Conservation (phyloP, 148 eudicot species). For the Fagopyrum tataricum region DNA sequence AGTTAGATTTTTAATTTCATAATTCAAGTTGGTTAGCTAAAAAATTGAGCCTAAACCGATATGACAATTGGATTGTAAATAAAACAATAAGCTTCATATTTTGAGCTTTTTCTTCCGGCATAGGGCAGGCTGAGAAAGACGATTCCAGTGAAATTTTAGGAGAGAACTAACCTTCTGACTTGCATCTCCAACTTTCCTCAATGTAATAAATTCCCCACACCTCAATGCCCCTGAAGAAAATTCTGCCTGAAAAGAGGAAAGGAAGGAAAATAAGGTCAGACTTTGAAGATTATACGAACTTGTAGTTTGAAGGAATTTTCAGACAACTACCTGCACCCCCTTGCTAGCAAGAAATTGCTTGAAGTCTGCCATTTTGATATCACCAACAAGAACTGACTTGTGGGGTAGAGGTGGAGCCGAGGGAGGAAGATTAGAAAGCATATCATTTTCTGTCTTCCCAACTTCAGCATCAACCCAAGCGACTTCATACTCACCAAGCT, state of each 20-base stretch:
- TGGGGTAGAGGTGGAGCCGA: slow-evolving; percentile 71
- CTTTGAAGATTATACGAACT: neutral
- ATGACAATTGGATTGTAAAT: neutral
- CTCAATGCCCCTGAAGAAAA: slow-evolving; percentile 86
- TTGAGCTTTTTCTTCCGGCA: no score
- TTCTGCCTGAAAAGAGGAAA: slow-evolving; percentile 55
- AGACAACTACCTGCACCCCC: slow-evolving; percentile 65
- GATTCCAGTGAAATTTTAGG: neutral
- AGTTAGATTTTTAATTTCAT: no score
- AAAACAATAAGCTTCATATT: neutral
- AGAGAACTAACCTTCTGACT: slow-evolving; percentile 57
- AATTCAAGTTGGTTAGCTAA: neutral
- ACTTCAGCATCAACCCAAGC: slow-evolving; percentile 97
- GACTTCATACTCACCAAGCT: slow-evolving; percentile 96
- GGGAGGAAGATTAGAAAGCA: slow-evolving; percentile 71
- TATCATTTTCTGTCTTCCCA: slow-evolving; percentile 63
- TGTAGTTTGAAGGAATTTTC: neutral
- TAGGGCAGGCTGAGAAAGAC: no score
- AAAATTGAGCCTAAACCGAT: neutral
- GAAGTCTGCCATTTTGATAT: slow-evolving; percentile 91
- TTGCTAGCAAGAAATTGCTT: slow-evolving; percentile 88
- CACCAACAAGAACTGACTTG: slow-evolving; percentile 93
- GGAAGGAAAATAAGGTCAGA: neutral
- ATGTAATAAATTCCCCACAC: slow-evolving; percentile 81
- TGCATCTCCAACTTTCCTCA: slow-evolving; percentile 84